These are phyloP conservation scores for Hyphopichia homilentoma DNA, from an alignment of 805 yeast species.

Conservation along the genomic window DNA sequence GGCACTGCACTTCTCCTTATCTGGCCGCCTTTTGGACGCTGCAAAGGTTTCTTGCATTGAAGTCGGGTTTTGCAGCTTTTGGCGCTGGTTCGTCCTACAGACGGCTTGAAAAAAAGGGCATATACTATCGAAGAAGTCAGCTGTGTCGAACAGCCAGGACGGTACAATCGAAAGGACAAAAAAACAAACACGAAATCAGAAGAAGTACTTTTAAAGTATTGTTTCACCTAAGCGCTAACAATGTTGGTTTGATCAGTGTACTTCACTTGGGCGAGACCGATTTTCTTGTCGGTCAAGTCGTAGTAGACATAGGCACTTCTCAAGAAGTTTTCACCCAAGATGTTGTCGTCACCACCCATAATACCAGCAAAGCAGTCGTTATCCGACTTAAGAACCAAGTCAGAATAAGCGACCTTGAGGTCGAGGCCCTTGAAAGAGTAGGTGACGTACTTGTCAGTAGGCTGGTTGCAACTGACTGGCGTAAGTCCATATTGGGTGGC, in stretches of 20 bases:
- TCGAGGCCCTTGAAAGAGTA: conserved; percentile 14
- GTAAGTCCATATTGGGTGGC: conserved; percentile 41
- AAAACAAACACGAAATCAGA: no score
- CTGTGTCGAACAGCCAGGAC: no score
- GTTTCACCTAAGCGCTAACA: neutral
- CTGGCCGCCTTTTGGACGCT: no score
- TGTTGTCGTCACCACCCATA: conserved; percentile 22
- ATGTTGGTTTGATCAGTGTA: conserved; percentile 11
- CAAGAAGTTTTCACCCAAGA: conserved; percentile 40
- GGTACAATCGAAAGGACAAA: no score
- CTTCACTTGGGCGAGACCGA: conserved; percentile 52
- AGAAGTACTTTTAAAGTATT: no score
- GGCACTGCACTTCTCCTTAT: no score
- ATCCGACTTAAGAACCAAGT: conserved; percentile 33
- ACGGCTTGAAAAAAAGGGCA: no score
- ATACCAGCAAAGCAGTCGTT: conserved; percentile 33
- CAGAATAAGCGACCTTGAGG: conserved; percentile 14
- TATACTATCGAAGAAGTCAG: no score
- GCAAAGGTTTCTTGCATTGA: no score
- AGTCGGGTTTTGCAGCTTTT: no score
- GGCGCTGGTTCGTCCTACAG: no score
- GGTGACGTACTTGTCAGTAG: conserved; percentile 2
- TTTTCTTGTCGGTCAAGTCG: conserved; percentile 48
- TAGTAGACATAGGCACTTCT: conserved; percentile 57
- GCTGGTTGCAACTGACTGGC: conserved; percentile 37